Conservation (phyloP, 805 yeast genomes). For the Middelhovenomyces tepae region DNA sequence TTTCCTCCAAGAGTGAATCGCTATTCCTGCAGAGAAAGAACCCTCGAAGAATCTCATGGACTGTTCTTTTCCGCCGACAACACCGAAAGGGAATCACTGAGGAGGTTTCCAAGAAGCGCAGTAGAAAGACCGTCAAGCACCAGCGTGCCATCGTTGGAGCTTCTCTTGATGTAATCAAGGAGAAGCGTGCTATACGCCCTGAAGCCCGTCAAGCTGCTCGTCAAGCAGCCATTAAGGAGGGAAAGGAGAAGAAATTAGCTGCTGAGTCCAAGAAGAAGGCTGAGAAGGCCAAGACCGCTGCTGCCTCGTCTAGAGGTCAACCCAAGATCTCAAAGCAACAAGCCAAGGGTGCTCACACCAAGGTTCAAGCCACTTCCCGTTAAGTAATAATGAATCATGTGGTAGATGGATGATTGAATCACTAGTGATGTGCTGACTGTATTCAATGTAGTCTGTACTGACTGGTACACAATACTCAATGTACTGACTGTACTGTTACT, state of each 20-base stretch:
- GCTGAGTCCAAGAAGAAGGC: constrained; percentile 90
- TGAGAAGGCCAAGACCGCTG: constrained; percentile 8
- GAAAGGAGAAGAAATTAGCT: constrained; percentile 55
- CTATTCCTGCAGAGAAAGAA: constrained; percentile 99
- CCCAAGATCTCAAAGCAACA: constrained; percentile 80
- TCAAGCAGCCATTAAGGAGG: constrained; percentile 66
- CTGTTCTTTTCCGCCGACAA: constrained; percentile 98
- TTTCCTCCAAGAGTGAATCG: constrained; percentile 93
- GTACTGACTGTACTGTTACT: too few species aligned
- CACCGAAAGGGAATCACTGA: constrained; percentile 99
- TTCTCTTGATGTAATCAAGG: constrained; percentile 94
- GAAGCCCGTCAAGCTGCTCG: constrained; percentile 97
- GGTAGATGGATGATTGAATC: too few species aligned
- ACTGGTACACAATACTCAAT: too few species aligned
- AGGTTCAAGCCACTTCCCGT: constrained; percentile 95
- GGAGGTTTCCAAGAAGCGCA: constrained; percentile 94
- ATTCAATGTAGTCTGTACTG: too few species aligned
- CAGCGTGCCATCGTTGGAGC: constrained; percentile 99
- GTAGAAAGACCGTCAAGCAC: constrained; percentile 95
- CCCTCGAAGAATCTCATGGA: constrained; percentile 99
- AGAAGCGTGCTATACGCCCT: constrained; percentile 93
- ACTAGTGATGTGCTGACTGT: too few species aligned
- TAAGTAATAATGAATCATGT: constrained; percentile 44
- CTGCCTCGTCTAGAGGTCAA: constrained; percentile 6
- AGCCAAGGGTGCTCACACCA: constrained; percentile 97